Evolutionary conservation across 169 alveolate genomes (phyloP), one percentile per base, ranked within the genome.

Genomic region (Besnoitia besnoiti): DNA sequence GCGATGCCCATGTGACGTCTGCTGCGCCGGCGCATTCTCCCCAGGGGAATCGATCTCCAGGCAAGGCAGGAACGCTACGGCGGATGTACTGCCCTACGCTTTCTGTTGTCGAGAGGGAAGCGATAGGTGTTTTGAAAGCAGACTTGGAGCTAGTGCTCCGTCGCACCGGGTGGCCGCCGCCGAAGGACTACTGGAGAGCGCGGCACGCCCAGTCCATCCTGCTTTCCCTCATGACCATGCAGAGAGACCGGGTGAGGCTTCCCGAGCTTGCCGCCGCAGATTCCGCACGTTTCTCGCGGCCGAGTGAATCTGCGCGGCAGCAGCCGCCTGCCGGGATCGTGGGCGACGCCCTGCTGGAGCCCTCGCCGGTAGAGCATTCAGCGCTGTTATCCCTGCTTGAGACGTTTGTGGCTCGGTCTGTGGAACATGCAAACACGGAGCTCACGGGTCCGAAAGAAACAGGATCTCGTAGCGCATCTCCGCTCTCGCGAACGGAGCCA

Each of bases 191-290:
- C 14, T 67, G 80, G 80, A 35, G 47, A 67, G 2, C 42, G 2
- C 14, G n/a, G n/a, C 80, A 67, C 44, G 80, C n/a, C n/a, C 80
- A 67, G 80, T 67, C 80, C n/a, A 33, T 67, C 46, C 42, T 67
- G n/a, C 80, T 67, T 1, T 67, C 80, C n/a, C 42, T 30, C 42
- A 67, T 67, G 80, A 67, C 80, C 10, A 19, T 67, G 24, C 12
- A 67, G 19, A 2, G 19, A 67, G 80, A 67, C 44, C 80, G 80
- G 39, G 80, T 16, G 80, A 30, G 19, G 80, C 44, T 14, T 50
- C 62, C 10, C 30, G 30, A 50, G 62, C n/a, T n/a, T n/a, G n/a
- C 62, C 10, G 19, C 62, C 19, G 62, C 30, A 50, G 30, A 14
- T 50, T 19, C 62, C 30, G 30, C 62, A 50, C 30, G 62, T 14